These are phyloP conservation scores for Rhododendron mucronatum DNA, from an alignment of 148 eudicot species.

Conservation along the genomic window DNA sequence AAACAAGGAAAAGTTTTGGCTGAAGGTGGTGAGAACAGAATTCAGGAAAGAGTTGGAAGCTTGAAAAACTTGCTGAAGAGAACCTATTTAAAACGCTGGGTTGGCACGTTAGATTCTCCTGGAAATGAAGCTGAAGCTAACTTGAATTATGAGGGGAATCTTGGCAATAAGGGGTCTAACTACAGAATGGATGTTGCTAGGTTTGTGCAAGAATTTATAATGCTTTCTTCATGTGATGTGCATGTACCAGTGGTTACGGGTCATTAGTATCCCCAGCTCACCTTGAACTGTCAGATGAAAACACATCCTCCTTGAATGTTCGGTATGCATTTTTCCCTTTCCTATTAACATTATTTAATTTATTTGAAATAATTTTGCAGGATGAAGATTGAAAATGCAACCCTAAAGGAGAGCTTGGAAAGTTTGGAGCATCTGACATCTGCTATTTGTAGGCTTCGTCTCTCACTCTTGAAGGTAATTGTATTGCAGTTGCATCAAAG, in stretches of 20 bases:
- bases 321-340: neutral
- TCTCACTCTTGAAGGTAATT: constrained; percentile 68
- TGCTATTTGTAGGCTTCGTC: constrained; percentile 64
- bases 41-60: constrained; percentile 58
- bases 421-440: constrained; percentile 81
- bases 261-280: neutral
- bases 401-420: constrained; percentile 83
- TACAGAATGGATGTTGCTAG: constrained; percentile 67
- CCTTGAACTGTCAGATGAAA: neutral
- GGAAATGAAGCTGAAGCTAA: constrained; percentile 35
- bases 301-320: neutral
- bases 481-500: neutral
- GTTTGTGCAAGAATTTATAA: constrained; percentile 26
- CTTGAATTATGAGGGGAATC: constrained; percentile 32
- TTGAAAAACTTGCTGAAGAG: constrained; percentile 63
- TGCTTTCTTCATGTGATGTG: neutral
- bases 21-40: constrained; percentile 36
- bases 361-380: constrained; percentile 23
- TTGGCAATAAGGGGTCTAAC: constrained; percentile 25
- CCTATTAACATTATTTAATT: neutral
- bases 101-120: constrained; percentile 37
- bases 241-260: neutral
- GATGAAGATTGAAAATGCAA: constrained; percentile 79
- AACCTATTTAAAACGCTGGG: constrained; percentile 59
- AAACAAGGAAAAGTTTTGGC: constrained; percentile 32